phyloP scores from a whole-genome alignment of 2,329 filamentous ascomycete species.

The Botrytis fabae region DNA sequence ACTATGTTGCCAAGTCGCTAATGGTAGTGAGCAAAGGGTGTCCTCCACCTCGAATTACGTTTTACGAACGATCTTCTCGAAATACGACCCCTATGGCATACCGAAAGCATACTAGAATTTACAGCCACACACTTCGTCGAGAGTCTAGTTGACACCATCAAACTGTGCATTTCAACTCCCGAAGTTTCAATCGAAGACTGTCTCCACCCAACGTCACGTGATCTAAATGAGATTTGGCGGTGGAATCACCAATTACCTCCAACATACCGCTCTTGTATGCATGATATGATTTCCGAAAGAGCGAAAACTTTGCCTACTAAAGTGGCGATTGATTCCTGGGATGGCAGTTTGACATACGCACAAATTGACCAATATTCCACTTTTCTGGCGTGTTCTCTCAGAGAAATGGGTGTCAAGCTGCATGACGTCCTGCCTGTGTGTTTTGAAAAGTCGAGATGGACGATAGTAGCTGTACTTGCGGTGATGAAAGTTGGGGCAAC shows the following conservation, averaged over 20 bases:
- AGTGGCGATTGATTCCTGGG: constrained; percentile 34
- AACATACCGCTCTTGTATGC: constrained; percentile 39
- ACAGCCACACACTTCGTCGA: constrained; percentile 47
- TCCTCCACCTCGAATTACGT: constrained; percentile 16
- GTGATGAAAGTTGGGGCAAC: constrained; percentile 38
- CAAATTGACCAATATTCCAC: constrained; percentile 34
- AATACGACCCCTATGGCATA: constrained; percentile 46
- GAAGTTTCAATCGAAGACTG: constrained; percentile 39
- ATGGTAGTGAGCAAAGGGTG: constrained; percentile 12
- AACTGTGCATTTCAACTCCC: constrained; percentile 40
- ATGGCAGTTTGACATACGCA: constrained; percentile 33
- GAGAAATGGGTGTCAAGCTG: constrained; percentile 25
- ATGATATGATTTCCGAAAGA: constrained; percentile 31
- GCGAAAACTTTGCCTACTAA: constrained; percentile 28
- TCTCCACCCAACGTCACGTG: constrained; percentile 42
- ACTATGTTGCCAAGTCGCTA: constrained; percentile 1
- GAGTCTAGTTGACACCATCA: constrained; percentile 46
- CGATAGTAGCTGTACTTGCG: constrained; percentile 38
- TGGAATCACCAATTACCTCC: constrained; percentile 50
- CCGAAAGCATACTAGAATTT: constrained; percentile 38
- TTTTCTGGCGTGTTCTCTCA: constrained; percentile 31
- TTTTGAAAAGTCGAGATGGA: constrained; percentile 40
- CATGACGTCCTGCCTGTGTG: constrained; percentile 34
- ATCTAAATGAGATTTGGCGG: constrained; percentile 49
- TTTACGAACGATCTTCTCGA: constrained; percentile 35